Base-by-base conservation (phyloP, 345 rosid genomes). In the Boechera divaricarpa region DNA sequence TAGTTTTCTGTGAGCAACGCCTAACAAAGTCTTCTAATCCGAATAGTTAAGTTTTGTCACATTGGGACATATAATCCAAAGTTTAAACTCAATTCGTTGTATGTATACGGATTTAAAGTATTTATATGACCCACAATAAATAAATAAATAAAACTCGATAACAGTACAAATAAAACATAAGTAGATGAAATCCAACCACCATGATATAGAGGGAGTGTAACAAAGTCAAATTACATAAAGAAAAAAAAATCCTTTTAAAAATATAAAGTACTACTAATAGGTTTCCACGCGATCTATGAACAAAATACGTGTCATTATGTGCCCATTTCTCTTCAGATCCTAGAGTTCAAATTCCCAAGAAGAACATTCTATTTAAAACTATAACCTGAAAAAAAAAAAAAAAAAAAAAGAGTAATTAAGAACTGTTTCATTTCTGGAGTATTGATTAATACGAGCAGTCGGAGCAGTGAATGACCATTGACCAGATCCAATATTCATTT, bases 311-410 rank as follows among this genome's bases (percentile, higher is more conserved):
- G 55, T 74, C 36, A 55, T 74, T 57, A 59, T 28, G 52, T 47
- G 32, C 41, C 18, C 58, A 31, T 58, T 16, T 70, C 16, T 60
- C 68, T 54, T 58, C 63, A 21, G 68, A 71, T 64, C 77, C 69
- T 52, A 77, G 36, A 49, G 67, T 77, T 63, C 77, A 71, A 51
- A 56, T 63, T 70, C 45, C 67, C 15, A 77, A 63, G 66, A 33
- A 44, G 54, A 58, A 77, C 71, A 45, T 48, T 63, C 70, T 63
- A 16, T 65, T 59, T 24, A 9, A 13, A 54, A 5, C 15, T 16
- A 63, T 42, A 4, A 53, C 15, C 28, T 29, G 33, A 15, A 36
- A 39, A 39, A 3, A 9, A 39, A 1, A 9, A 39, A 1, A 38
- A 3, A 10, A 3, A 41, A 4, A 7, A 5, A 4, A 1, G 6